Percentiles rank a stretch among this genome's conserved stretches.
These are phyloP conservation scores for Coccomyxa subellipsoidea DNA, from an alignment of 163 green algal genomes.

Conservation along the genomic window DNA sequence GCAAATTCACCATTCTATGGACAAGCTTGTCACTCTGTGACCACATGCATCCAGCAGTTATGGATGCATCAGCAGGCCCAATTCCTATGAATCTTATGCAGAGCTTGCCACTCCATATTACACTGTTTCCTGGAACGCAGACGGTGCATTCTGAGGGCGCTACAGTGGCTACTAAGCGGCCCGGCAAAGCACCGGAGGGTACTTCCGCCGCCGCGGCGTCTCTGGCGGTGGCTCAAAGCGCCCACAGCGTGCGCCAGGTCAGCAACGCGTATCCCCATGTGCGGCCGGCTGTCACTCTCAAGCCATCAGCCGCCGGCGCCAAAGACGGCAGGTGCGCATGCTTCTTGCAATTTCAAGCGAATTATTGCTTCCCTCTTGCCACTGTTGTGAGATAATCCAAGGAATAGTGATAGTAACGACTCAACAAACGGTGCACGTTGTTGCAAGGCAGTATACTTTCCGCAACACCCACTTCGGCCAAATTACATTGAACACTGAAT, in stretches of 20 bases:
- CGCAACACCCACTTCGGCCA: too few species aligned
- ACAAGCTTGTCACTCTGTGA: too few species aligned
- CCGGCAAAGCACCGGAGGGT: not conserved
- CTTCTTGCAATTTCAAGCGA: not conserved
- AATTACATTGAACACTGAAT: too few species aligned
- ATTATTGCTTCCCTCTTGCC: not conserved
- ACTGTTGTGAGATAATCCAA: not conserved
- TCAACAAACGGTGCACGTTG: too few species aligned
- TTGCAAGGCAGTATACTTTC: too few species aligned
- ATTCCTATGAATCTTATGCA: not conserved
- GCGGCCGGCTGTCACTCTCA: not conserved
- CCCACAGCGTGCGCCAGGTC: not conserved
- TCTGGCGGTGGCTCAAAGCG: not conserved
- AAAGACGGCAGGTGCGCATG: not conserved
- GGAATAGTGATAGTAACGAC: too few species aligned
- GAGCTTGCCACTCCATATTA: not conserved
- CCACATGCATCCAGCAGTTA: too few species aligned
- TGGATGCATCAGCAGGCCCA: not conserved
- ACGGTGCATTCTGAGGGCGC: not conserved
- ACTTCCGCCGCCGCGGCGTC: too few species aligned
- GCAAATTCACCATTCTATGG: too few species aligned
- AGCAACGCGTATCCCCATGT: not conserved
- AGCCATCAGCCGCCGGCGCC: not conserved
- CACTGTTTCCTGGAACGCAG: not conserved
- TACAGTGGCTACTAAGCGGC: not conserved